These are phyloP conservation scores for Ophioceras dolichostomum DNA, from an alignment of 2,329 filamentous ascomycete species.

Conservation along the genomic window DNA sequence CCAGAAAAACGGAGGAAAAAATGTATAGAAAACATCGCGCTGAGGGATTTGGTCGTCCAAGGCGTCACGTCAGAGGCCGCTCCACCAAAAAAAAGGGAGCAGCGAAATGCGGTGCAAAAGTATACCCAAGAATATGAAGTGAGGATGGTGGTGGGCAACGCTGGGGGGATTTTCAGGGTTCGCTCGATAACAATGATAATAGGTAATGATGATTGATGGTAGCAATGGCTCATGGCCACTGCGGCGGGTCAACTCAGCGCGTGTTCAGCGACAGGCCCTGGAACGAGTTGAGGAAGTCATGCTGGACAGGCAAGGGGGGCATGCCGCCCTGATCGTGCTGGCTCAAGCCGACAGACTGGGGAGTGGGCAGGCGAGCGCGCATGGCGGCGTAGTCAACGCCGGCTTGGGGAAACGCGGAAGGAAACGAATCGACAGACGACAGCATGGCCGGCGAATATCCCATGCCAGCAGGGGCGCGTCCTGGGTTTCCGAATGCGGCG, in stretches of 20 bases:
- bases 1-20: too few relatives aligned
- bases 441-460: conserved; percentile 26
- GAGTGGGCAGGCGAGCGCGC: conserved; percentile 32
- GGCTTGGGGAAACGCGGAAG: conserved; percentile 23
- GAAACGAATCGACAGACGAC: conserved; percentile 28
- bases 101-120: neutral
- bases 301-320: conserved; percentile 29
- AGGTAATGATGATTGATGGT: neutral
- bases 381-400: conserved; percentile 32
- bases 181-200: conserved; percentile 9
- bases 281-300: conserved; percentile 52
- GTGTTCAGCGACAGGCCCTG: conserved; percentile 63
- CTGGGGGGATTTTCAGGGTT: too few relatives aligned
- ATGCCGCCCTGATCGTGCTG: conserved; percentile 25
- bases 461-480: conserved; percentile 19
- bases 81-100: too few relatives aligned
- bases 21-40: too few relatives aligned
- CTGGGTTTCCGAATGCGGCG: conserved; percentile 26
- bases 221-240: too few relatives aligned
- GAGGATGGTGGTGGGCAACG: neutral
- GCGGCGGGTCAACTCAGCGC: conserved; percentile 24
- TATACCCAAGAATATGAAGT: neutral
- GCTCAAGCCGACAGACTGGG: conserved; percentile 16
- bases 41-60: too few relatives aligned
- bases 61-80: too few relatives aligned